Conservation (phyloP, 202 grass and related monocot species). For the Panicum hallii region DNA sequence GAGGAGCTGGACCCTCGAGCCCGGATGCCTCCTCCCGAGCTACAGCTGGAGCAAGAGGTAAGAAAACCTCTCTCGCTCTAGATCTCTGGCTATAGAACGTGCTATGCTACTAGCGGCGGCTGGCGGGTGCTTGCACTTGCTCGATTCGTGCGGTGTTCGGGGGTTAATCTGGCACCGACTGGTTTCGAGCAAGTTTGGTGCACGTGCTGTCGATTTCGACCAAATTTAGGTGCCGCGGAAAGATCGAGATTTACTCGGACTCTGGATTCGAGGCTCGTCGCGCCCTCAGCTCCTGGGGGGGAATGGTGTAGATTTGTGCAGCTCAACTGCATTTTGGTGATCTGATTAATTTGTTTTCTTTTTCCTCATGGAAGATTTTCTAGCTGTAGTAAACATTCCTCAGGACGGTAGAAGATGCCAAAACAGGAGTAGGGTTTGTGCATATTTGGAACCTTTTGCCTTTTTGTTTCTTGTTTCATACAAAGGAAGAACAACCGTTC, state of each 20-base stretch:
- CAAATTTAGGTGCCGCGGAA: not conserved
- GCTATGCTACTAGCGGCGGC: not conserved
- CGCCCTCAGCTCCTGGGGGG: not conserved
- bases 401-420: not conserved
- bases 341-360: not conserved
- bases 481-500: not conserved
- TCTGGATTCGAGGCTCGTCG: conserved; percentile 1
- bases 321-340: not conserved
- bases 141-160: conserved; percentile 33
- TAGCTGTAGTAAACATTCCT: not conserved
- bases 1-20: not conserved
- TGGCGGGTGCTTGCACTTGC: not conserved
- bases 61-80: conserved; percentile 26
- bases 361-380: not conserved
- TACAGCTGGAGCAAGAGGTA: conserved; percentile 37
- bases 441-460: not conserved
- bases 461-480: not conserved
- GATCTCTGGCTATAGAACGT: conserved; percentile 24
- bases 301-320: conserved; percentile 31
- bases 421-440: not conserved
- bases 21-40: conserved; percentile 9
- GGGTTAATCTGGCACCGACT: not conserved
- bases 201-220: not conserved
- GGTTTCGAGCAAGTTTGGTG: not conserved
- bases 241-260: not conserved